Conservation (phyloP, 2,329 filamentous ascomycete genomes). For the Aspergillus cejpii region DNA sequence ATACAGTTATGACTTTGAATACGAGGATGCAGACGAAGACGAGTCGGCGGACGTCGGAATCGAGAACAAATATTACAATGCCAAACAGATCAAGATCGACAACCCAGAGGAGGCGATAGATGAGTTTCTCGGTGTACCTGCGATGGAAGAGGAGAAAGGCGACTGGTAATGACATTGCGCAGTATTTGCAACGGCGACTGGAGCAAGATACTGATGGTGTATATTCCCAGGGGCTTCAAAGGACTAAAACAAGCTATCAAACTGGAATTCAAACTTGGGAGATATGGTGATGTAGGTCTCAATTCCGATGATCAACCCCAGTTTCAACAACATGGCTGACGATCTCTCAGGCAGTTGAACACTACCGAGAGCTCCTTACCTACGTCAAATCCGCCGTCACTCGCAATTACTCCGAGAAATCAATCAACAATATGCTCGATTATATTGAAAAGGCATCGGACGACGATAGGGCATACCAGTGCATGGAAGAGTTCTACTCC, state of each 20-base stretch:
- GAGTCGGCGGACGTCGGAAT: conserved; percentile 86
- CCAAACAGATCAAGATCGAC: conserved; percentile 86
- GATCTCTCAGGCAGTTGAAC: conserved; percentile 65
- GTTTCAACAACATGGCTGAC: conserved; percentile 5
- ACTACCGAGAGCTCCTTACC: conserved; percentile 90
- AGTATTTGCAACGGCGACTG: background rate
- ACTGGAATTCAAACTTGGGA: conserved; percentile 85
- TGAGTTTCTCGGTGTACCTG: conserved; percentile 84
- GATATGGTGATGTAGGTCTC: conserved; percentile 65
- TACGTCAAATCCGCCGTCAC: conserved; percentile 97
- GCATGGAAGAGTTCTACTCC: conserved; percentile 93
- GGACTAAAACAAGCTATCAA: conserved; percentile 97
- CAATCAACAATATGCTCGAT: conserved; percentile 98
- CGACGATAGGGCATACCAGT: conserved; percentile 62
- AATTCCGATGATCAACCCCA: background rate
- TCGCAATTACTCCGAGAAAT: conserved; percentile 97
- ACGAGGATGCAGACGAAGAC: conserved; percentile 88
- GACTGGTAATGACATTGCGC: conserved; percentile 59
- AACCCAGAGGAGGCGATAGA: conserved; percentile 83
- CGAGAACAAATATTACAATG: conserved; percentile 99
- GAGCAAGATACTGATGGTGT: conserved; percentile 18
- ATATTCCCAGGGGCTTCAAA: conserved; percentile 74
- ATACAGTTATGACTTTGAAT: conserved; percentile 84
- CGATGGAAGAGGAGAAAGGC: conserved; percentile 80
- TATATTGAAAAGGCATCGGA: conserved; percentile 90